Conservation (phyloP, 805 yeast species). For the Yamadazyma phyllophila region DNA sequence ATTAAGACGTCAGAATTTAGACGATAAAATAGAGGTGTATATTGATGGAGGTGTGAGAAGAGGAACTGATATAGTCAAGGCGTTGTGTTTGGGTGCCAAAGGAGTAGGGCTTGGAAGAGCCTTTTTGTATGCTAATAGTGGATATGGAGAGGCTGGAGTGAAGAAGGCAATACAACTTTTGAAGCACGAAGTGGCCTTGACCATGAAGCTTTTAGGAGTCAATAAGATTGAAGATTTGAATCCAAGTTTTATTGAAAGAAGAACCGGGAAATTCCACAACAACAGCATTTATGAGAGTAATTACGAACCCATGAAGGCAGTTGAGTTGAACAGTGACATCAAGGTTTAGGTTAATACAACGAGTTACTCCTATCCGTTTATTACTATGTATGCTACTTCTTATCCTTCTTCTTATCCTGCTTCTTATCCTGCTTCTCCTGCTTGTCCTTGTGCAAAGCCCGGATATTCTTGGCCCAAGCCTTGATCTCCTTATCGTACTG, state of each 20-base stretch:
- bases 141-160: constrained; percentile 66
- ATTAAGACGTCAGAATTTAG: constrained; percentile 44
- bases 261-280: constrained; percentile 21
- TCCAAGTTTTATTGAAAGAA: constrained; percentile 34
- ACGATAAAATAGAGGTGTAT: constrained; percentile 50
- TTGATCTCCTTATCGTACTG: constrained; percentile 35
- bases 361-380: too few relatives aligned
- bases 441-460: constrained; percentile 21
- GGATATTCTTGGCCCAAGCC: constrained; percentile 40
- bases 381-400: constrained; percentile 1
- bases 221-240: constrained; percentile 50
- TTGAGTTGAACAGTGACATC: neutral
- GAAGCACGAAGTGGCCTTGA: constrained; percentile 68
- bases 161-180: constrained; percentile 57
- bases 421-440: constrained; percentile 1
- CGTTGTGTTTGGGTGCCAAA: constrained; percentile 66
- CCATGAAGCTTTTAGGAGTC: constrained; percentile 79
- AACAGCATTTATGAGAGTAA: constrained; percentile 14
- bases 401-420: neutral
- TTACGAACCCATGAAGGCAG: constrained; percentile 13
- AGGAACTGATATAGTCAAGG: constrained; percentile 65
- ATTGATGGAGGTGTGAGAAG: constrained; percentile 71
- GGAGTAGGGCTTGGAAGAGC: constrained; percentile 73
- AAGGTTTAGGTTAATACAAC: neutral
- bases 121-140: constrained; percentile 59